Base-by-base conservation (phyloP, 768 basidiomycete genomes). In the Lanmaoa rubissima region DNA sequence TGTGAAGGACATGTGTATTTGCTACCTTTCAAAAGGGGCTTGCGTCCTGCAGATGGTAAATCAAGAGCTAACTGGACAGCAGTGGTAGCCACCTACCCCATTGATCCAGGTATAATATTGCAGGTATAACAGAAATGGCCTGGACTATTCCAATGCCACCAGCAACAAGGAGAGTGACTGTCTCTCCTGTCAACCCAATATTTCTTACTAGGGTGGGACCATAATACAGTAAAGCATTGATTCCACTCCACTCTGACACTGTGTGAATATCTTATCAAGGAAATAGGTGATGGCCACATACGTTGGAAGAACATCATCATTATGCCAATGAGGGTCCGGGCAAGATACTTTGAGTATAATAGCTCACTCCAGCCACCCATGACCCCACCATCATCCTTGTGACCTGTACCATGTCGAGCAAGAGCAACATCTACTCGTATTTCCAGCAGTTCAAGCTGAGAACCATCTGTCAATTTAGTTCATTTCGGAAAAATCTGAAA, bases 281-380 rank as follows among this genome's bases (percentile, higher is more conserved):
- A 26, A 51, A 53, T 17, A 49, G n/a, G 34, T 40, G 8, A 46
- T 44, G 24, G 3, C 46, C 17, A 72, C 85, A 40, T 61, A 90
- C 90, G 91, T 71, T 93, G 91, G 63, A 92, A 92, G 50, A 89
- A 83, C 86, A 91, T 90, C 61, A 91, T 81, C 65, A 84, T 70
- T 9, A 90, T 75, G 3, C 88, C 90, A 39, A 92, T 81, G 65
- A 81, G 69, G 1, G 90, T 92, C 35, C 89, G 78, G 51, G 78
- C 74, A 16, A 82, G 71, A 64, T 86, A 85, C 52, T 79, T 79
- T 1, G 62, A 66, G 8, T 71, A 71, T 54, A 88, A 85, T 10
- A 92, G 75, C 26, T 75, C 75, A 8, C 65, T 74, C 90, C 89
- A 92, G 0, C 76, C 78, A 46, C 51, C 48, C 49, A 56, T 40